Conservation (phyloP, 305 asterid species). For the Striga hermonthica region DNA sequence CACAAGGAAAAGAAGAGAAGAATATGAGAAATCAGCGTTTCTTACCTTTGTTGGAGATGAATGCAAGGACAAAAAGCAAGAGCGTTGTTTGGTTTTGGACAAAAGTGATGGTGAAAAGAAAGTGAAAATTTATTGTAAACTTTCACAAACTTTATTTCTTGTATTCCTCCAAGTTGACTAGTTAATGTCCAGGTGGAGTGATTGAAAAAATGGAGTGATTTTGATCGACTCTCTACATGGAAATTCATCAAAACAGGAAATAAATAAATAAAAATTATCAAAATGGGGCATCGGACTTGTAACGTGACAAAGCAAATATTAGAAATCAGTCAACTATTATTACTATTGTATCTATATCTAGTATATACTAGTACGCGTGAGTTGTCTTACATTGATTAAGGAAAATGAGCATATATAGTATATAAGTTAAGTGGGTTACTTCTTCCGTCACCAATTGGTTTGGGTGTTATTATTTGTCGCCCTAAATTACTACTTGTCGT, state of each 20-base stretch:
- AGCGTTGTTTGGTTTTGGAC: no score
- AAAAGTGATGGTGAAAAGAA: background rate
- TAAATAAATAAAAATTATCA: background rate
- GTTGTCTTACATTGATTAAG: no score
- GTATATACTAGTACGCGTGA: no score
- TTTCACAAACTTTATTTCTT: background rate
- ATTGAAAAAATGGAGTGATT: slow-evolving; percentile 14
- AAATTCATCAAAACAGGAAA: background rate
- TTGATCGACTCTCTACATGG: background rate
- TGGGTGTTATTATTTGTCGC: no score
- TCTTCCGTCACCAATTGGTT: no score
- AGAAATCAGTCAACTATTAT: no score
- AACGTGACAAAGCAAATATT: background rate
- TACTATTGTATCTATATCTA: no score
- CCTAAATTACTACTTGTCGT: no score
- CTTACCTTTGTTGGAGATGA: slow-evolving; percentile 35
- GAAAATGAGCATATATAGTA: no score
- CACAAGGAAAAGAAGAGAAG: background rate
- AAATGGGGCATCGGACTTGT: slow-evolving; percentile 1
- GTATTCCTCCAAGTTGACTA: slow-evolving; percentile 17
- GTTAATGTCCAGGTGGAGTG: background rate
- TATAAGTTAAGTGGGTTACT: no score
- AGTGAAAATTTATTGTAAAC: slow-evolving; percentile 20
- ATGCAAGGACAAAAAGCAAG: slow-evolving; percentile 9
- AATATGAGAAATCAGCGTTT: background rate